phyloP scores from a whole-genome alignment of 306 rosid genomes.

The Rosa multiflora region DNA sequence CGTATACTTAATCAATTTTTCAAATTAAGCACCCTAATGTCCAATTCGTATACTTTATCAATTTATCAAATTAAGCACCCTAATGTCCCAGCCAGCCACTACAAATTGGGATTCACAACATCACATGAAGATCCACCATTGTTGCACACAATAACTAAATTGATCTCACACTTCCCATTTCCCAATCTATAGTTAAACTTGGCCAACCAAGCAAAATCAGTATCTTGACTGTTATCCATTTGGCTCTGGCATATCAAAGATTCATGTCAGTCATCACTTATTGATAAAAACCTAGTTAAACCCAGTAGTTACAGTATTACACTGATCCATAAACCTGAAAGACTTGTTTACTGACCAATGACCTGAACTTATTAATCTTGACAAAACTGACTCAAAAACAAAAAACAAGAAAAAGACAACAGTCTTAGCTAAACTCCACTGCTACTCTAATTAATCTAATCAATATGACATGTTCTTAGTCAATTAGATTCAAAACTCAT shows the following conservation, averaged over 20 bases:
- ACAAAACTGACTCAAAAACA: not conserved
- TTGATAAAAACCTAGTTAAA: not conserved
- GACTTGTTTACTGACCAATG: not conserved
- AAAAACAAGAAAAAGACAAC: not conserved
- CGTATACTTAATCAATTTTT: not conserved
- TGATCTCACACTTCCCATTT: not conserved
- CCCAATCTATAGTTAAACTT: conserved; percentile 6
- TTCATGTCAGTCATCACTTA: not conserved
- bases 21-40: too few species aligned
- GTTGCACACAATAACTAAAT: not conserved
- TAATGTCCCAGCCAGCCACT: not conserved
- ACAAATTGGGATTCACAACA: not conserved
- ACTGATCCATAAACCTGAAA: not conserved
- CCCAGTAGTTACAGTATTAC: not conserved
- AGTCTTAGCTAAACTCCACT: not conserved
- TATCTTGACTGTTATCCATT: not conserved
- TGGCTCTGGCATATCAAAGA: not conserved
- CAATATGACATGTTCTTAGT: not conserved
- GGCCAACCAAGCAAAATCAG: not conserved
- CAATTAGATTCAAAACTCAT: conserved; percentile 7
- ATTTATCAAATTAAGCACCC: too few species aligned
- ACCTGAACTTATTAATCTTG: not conserved
- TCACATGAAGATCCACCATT: not conserved
- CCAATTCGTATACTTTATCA: not conserved
- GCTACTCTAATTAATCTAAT: not conserved